Percentiles rank a stretch among this genome's conserved stretches.
Conservation (phyloP, 2,329 filamentous ascomycete genomes). For the Talaromyces piceae region DNA sequence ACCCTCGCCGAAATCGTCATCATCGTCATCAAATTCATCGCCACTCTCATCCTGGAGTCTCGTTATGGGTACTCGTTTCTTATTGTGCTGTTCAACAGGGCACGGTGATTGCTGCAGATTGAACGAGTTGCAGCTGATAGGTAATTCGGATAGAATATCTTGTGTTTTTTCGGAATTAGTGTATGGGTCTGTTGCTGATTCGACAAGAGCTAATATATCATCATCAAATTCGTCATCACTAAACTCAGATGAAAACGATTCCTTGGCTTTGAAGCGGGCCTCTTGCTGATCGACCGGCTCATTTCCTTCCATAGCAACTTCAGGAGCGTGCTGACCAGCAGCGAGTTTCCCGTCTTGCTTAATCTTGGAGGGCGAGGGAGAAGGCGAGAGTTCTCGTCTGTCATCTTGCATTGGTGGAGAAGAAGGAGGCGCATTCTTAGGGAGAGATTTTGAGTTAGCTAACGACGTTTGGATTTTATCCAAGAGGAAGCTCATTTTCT, state of each 20-base stretch:
- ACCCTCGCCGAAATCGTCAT: constrained; percentile 50
- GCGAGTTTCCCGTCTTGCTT: constrained; percentile 2
- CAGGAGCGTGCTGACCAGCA: constrained; percentile 7
- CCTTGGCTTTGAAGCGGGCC: constrained; percentile 6
- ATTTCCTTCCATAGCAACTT: constrained; percentile 9
- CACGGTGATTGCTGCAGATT: constrained; percentile 2
- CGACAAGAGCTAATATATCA: constrained; percentile 36
- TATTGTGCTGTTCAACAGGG: background rate
- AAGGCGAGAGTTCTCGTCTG: constrained; percentile 24
- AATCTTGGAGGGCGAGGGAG: constrained; percentile 24
- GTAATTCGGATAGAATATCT: background rate
- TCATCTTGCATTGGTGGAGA: constrained; percentile 35
- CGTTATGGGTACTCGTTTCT: constrained; percentile 7
- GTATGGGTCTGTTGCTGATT: constrained; percentile 27
- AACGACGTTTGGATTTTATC: constrained; percentile 55
- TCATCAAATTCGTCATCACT: constrained; percentile 42
- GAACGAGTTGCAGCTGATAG: background rate
- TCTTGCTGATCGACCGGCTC: constrained; percentile 9
- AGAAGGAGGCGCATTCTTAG: constrained; percentile 32
- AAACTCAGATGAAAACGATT: constrained; percentile 35
- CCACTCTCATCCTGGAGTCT: constrained; percentile 16
- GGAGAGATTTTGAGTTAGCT: constrained; percentile 25
- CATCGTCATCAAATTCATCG: constrained; percentile 61
- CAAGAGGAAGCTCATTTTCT: constrained; percentile 51
- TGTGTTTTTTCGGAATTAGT: constrained; percentile 1